A percentile compares a stretch with the other conserved stretches of the same genome.
Conservation (phyloP, 2,329 filamentous ascomycete genomes). For the Aureobasidium sp. region DNA sequence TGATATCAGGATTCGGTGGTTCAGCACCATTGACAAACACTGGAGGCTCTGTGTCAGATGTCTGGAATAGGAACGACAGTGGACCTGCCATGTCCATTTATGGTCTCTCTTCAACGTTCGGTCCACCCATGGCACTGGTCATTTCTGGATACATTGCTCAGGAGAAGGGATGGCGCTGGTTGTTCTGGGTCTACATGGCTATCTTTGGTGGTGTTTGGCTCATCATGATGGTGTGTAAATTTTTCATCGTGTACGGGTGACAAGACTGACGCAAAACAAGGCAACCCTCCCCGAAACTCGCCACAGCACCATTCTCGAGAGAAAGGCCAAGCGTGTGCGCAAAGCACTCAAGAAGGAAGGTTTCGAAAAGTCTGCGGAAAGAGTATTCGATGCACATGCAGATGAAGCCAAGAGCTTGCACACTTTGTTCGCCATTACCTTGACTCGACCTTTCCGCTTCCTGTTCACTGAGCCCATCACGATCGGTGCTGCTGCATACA, state of each 20-base stretch:
- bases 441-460: conserved; percentile 40
- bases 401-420: conserved; percentile 12
- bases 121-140: conserved; percentile 27
- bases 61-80: conserved; percentile 25
- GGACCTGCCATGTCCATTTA: conserved; percentile 29
- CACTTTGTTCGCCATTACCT: conserved; percentile 31
- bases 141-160: conserved; percentile 27
- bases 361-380: conserved; percentile 2
- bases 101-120: conserved; percentile 28
- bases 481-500: conserved; percentile 40
- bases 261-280: not conserved
- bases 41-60: conserved; percentile 23
- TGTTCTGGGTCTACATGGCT: conserved; percentile 22
- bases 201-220: conserved; percentile 18
- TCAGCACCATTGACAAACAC: conserved; percentile 28
- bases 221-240: conserved; percentile 16
- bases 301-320: conserved; percentile 22
- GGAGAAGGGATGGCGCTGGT: conserved; percentile 16
- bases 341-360: conserved; percentile 23
- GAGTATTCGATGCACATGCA: conserved; percentile 16
- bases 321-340: conserved; percentile 63
- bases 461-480: conserved; percentile 40
- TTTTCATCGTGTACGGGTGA: not conserved
- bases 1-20: conserved; percentile 24
- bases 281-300: conserved; percentile 22